Base-by-base conservation (phyloP, 1,284 basidiomycete species). In the Boletus semigastroideus region DNA sequence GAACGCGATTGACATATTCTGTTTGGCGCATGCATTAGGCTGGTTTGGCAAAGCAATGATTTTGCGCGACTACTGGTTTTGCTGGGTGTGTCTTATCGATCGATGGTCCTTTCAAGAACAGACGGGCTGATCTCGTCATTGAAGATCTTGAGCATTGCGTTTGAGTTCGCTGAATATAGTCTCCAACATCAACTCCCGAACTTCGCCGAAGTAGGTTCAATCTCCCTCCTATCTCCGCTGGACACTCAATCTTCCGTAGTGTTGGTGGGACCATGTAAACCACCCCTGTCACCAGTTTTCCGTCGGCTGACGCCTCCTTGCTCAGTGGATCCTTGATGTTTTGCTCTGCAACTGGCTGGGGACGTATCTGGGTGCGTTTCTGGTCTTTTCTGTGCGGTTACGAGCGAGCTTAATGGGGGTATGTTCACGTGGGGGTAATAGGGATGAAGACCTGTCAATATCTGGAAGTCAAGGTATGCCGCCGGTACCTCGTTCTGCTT, bases 31-130 rank as follows among this genome's bases (percentile, higher is more conserved):
- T 67, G 74, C 88, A 20, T 65, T 92, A 33, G 90, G 90, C 4
- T 92, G 90, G 90, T 92, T 91, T 66, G 89, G 89, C 40, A 92
- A 92, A 67, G 90, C 90, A 3, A 78, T 92, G 75, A 85, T 92
- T 59, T 69, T 92, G 59, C 80, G 90, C 28, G 90, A 92, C 63
- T 92, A 92, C 63, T 92, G 90, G 90, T 92, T 92, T 63, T 92
- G 90, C 62, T 91, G 88, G 89, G 89, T 90, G 63, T 72, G 65
- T 55, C 42, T 48, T 46, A 46, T 59, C 42, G 40, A 46, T 59
- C 42, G 40, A 49, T 33, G 8, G 38, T 39, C 33, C 34, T 39
- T 47, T 48, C 43, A 7, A n/a, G 37, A 48, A 46, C 30, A 39
- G 36, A 14, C 31, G 25, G n/a, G 40, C 43, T 56, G 31, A 54